These are phyloP conservation scores for Pistacia atlantica DNA, from an alignment of 345 rosid species.

Conservation along the genomic window DNA sequence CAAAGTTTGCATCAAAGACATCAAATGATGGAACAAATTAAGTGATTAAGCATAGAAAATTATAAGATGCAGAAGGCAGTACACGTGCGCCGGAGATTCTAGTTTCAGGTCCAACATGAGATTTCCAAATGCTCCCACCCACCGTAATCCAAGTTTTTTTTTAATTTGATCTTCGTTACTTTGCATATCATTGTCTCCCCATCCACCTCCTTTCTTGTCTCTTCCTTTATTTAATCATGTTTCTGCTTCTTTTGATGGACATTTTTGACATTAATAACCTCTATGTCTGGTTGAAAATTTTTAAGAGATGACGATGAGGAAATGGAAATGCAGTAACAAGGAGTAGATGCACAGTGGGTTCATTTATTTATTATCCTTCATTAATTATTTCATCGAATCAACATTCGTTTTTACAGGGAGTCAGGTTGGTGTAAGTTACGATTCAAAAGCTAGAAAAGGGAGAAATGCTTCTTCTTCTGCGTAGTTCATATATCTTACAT, in stretches of 20 bases:
- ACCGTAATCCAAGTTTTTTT: conserved; percentile 24
- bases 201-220: conserved; percentile 12
- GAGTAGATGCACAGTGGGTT: neutral
- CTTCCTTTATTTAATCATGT: neutral
- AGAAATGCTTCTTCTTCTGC: neutral
- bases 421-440: no score
- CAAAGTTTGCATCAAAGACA: neutral
- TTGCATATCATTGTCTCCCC: conserved; percentile 37
- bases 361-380: neutral
- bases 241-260: no score
- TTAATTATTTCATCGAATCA: neutral
- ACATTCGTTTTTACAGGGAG: no score
- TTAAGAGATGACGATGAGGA: no score
- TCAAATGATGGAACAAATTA: neutral
- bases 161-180: conserved; percentile 24
- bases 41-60: neutral
- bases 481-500: no score
- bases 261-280: no score
- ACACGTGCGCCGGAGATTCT: conserved; percentile 26
- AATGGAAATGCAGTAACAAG: neutral
- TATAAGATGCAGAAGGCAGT: neutral
- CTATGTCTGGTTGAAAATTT: no score
- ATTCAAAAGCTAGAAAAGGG: no score
- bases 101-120: conserved; percentile 25
- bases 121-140: conserved; percentile 43